These are phyloP conservation scores for Globisporangium echinulatum DNA, from an alignment of 352 stramenopile species.

Conservation along the genomic window DNA sequence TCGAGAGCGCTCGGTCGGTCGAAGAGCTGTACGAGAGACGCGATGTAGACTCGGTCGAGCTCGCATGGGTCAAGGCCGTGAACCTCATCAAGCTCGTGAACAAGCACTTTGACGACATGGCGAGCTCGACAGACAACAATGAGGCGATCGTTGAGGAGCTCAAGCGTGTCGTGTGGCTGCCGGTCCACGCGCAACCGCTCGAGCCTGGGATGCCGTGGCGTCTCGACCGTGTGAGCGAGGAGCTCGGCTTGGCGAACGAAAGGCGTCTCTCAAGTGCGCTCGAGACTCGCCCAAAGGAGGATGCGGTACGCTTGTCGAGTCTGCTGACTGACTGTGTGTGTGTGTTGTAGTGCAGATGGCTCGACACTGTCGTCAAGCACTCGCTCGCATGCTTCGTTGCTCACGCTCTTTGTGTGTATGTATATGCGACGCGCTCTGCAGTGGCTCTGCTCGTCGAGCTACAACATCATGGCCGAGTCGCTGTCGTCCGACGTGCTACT, in stretches of 20 bases:
- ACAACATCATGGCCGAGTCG: constrained; percentile 48
- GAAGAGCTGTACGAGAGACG: constrained; percentile 37
- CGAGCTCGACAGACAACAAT: constrained; percentile 2
- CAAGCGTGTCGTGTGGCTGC: constrained; percentile 34
- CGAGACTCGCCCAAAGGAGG: constrained; percentile 36
- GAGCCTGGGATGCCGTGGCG: constrained; percentile 63
- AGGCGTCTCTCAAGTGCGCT: constrained; percentile 30
- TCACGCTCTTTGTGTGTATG: not conserved
- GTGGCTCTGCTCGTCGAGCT: constrained; percentile 59
- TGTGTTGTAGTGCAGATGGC: not conserved
- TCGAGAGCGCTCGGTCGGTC: constrained; percentile 62
- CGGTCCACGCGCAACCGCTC: constrained; percentile 20
- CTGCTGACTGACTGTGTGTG: not conserved
- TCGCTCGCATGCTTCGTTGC: not conserved
- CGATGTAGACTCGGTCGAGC: constrained; percentile 10
- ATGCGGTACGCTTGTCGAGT: constrained; percentile 38
- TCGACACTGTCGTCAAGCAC: not conserved
- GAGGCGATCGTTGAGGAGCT: constrained; percentile 25
- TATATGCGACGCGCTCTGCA: constrained; percentile 15
- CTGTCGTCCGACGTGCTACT: constrained; percentile 46
- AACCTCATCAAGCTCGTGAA: constrained; percentile 71
- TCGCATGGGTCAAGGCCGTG: constrained; percentile 33
- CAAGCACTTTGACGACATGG: constrained; percentile 68
- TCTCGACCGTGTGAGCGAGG: too few species aligned
- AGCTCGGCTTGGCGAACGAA: too few species aligned